Percentiles rank a stretch among this genome's conserved stretches.
Conservation (phyloP, 1,284 basidiomycete species). For the Ustilago hordei region DNA sequence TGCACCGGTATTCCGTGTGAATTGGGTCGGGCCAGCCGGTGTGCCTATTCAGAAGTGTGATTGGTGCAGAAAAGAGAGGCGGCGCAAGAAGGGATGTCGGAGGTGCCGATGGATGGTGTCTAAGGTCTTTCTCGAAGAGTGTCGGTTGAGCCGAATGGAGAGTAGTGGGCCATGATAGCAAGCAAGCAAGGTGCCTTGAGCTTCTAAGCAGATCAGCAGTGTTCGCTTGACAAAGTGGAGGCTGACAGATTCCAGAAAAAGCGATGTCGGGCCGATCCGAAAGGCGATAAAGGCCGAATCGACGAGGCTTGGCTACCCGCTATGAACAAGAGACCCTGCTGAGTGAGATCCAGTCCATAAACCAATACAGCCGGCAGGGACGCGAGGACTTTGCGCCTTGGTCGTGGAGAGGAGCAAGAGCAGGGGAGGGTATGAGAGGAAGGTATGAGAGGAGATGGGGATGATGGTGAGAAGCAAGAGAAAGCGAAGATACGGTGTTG, state of each 20-base stretch:
- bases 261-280: too few species aligned
- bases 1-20: background rate
- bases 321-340: background rate
- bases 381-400: background rate
- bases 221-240: too few species aligned
- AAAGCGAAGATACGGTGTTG: background rate
- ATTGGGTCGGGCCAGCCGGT: too few species aligned
- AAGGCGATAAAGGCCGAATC: too few species aligned
- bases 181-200: too few species aligned
- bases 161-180: too few species aligned
- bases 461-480: background rate
- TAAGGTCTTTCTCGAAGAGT: background rate
- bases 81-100: background rate
- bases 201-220: too few species aligned
- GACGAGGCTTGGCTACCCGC: too few species aligned
- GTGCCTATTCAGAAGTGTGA: background rate
- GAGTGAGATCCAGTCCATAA: background rate
- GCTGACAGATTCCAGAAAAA: too few species aligned
- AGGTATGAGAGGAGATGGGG: background rate
- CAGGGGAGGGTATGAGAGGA: background rate
- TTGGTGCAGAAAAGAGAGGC: constrained; percentile 2
- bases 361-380: background rate
- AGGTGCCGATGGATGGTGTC: background rate
- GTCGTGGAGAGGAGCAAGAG: background rate
- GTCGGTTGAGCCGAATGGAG: background rate